Evolutionary conservation across 176 grass and related monocot species (phyloP), one percentile per base, ranked within the genome.

Genomic region (Rhipidocladum racemiflorum): DNA sequence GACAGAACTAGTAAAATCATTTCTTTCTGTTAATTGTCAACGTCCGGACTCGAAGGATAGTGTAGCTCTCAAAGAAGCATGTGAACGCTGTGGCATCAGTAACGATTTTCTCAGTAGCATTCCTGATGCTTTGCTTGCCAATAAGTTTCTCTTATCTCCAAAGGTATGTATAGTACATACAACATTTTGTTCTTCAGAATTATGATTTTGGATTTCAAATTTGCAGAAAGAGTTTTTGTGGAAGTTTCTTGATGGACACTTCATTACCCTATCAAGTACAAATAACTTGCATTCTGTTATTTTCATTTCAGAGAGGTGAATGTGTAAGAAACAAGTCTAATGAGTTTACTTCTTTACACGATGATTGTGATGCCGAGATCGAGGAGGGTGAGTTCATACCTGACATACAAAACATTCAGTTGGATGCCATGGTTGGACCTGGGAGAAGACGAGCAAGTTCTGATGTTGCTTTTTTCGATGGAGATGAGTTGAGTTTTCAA

Each of bases 321-420:
- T 61, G 4, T 74, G 23, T 6, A 67, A 72, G 32, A 59, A 39
- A 59, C 18, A 74, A 18, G 2, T 21, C 32, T 28, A 75, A 69
- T 36, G 78, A 27, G 9, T 53, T 51, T 62, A 49, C 23, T 61
- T 55, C 61, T 75, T 54, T 2, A 44, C 61, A 63, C 0, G 9
- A 44, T 20, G 2, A 24, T 60, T 62, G 28, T 81, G 32, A 74
- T 0, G 27, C 0, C 2, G 87, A 85, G 9, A 53, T 81, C 39
- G 87, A 89, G 75, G 87, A 89, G 43, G 87, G 82, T 34, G 76
- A 89, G 70, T 81, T 85, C 62, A 45, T 85, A 70, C 87, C 76
- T 18, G 44, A 80, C 54, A n/a, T 10, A 6, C 9, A 40, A 81
- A 76, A 68, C 10, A 68, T 38, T 55, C 16, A 62, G 27, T 45